Evolutionary conservation across 2,329 filamentous ascomycete genomes (phyloP), one percentile per base, ranked within the genome.

Genomic region (Botrytis fragariae): DNA sequence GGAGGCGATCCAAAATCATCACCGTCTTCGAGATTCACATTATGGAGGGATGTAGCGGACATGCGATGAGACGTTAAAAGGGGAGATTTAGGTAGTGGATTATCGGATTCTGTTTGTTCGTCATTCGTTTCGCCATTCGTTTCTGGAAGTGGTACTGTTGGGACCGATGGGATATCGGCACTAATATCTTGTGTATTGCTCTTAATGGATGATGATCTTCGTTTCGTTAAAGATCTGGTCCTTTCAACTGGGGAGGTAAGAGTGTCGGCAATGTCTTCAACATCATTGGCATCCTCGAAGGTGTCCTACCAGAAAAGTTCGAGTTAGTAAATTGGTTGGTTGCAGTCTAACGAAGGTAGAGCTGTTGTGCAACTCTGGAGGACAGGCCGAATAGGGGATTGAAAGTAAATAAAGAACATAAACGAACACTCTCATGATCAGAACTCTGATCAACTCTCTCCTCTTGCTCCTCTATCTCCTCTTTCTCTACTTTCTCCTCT

Each of bases 271-370:
- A 76, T 74, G 18, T 72, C 72, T 71, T 78, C 73, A 14, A 77
- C 88, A 82, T 93, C 92, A 77, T 89, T 84, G 72, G 93, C 94
- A 85, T 97, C 94, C 84, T 97, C 93, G 80, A 97, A 97, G 25
- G 88, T 88, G 79, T 95, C 91, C 91, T 93, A 81, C 59, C 42
- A 59, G 42, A 44, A 62, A 48, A 54, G 16, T 63, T 22, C 7
- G 62, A 48, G 73, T 75, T 44, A 79, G 72, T 61, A 62, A 65
- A 63, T 44, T 54, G 64, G 59, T 67, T 71, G 69, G 68, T 57
- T 44, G 54, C 48, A 72, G 70, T 42, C 63, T 39, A 65, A 57
- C 69, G 74, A 71, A 71, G 70, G 68, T 54, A n/a, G 48, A 73
- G 62, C 39, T 62, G 75, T 76, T 65, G 73, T 78, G 75, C 76